phyloP scores from a whole-genome alignment of 129 eudicot species.

The Ambrosia artemisiifolia region DNA sequence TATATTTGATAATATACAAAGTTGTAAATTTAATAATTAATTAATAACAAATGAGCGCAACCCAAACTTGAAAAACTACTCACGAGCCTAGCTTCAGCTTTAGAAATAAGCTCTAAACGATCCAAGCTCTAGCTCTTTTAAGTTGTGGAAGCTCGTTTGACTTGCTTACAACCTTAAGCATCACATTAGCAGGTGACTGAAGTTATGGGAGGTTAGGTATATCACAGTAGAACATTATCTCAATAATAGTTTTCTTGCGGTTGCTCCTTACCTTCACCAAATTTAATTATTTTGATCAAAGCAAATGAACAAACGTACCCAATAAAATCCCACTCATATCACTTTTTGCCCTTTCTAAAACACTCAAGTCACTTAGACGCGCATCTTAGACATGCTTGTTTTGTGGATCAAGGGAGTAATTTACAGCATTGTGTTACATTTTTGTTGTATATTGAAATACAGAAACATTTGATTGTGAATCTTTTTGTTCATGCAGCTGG shows the following conservation, averaged over 20 bases:
- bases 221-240: neutral
- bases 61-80: no score
- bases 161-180: no score
- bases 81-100: no score
- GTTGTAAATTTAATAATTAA: no score
- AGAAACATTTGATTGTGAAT: constrained; percentile 28
- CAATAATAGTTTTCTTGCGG: neutral
- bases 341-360: neutral
- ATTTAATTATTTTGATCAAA: neutral
- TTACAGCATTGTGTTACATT: constrained; percentile 1
- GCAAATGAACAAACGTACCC: no score
- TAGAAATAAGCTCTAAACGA: no score
- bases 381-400: neutral
- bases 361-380: neutral
- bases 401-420: constrained; percentile 7
- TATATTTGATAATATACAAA: no score
- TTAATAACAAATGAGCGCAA: no score
- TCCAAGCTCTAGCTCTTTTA: no score
- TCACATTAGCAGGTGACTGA: no score
- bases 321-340: no score
- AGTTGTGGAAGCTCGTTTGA: neutral
- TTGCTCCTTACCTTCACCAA: neutral
- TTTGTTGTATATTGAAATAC: constrained; percentile 11
- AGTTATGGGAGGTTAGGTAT: no score
- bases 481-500: constrained; percentile 69